phyloP scores from a whole-genome alignment of 2,329 filamentous ascomycete species.

The Hirsutella rhossiliensis region DNA sequence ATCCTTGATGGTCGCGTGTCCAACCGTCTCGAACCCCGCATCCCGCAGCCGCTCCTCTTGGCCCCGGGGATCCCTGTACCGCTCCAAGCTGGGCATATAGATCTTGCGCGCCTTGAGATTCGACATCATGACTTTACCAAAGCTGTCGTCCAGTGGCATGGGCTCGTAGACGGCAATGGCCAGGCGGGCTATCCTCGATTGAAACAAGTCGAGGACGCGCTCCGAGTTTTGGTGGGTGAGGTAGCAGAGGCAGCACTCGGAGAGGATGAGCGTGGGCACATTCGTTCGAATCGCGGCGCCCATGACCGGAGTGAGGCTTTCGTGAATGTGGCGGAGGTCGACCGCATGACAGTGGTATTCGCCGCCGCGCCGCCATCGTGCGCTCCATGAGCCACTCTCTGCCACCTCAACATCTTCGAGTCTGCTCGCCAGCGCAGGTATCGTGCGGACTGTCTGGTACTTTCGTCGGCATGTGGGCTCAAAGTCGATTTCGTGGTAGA shows the following conservation, averaged over 20 bases:
- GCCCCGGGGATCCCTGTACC: conserved; percentile 54
- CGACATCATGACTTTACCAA: conserved; percentile 83
- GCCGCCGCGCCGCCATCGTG: conserved; percentile 23
- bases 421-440: conserved; percentile 26
- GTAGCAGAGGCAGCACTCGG: conserved; percentile 94
- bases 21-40: conserved; percentile 47
- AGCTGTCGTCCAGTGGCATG: conserved; percentile 69
- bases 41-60: conserved; percentile 55
- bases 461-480: conserved; percentile 59
- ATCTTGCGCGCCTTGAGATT: conserved; percentile 79
- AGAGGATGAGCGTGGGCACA: conserved; percentile 74
- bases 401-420: conserved; percentile 20
- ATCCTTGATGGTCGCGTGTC: conserved; percentile 32
- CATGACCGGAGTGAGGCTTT: conserved; percentile 2
- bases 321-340: conserved; percentile 52
- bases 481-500: conserved; percentile 94
- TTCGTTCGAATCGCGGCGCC: conserved; percentile 29
- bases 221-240: conserved; percentile 54
- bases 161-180: conserved; percentile 78
- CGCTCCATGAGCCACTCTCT: conserved; percentile 28
- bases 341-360: conserved; percentile 49
- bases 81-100: conserved; percentile 67
- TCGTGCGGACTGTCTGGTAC: conserved; percentile 38
- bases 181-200: conserved; percentile 33
- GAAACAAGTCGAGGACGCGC: conserved; percentile 54